Base-by-base conservation (phyloP, 176 grass and related monocot species). In the Musa itinerans region DNA sequence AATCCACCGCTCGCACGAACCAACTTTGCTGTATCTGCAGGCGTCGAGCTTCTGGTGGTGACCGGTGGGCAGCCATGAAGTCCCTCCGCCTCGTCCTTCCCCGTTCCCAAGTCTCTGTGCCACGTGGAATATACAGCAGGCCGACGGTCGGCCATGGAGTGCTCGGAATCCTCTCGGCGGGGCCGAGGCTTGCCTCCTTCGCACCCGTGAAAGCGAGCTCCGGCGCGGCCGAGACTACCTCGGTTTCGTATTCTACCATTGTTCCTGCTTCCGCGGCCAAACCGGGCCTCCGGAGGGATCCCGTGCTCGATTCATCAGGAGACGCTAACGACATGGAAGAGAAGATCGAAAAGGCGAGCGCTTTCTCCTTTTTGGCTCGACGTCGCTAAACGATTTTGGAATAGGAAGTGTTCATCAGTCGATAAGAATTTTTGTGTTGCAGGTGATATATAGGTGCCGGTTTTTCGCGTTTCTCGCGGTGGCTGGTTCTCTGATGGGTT, bases 401-500 rank as follows among this genome's bases (percentile, higher is more conserved):
- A 23, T 3, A 55, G 12, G 1, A 26, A 29, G 72, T 17, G n/a
- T 16, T 29, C 48, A 2, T 74, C 50, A 15, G 24, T 54, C 27
- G 0, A 6, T 8, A 22, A 23, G 15, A 20, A 15, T 56, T 16
- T 17, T 34, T 27, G 48, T 9, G 57, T 29, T 74, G 72, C 72
- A 74, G 72, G 24, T 58, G 13, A 74, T 74, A 10, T 74, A 74
- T 29, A 55, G 25, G 52, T 74, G 72, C 52, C 72, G 72, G 11
- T 58, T 74, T 19, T 74, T 74, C 15, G 53, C 72, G 53, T 74
- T 74, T 50, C 72, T 74, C 1, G 72, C 53, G 3, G 72, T 74
- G 23, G 72, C 72, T 24, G 72, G 72, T 27, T 74, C 72, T 54
- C 53, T 74, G 53, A 57, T 74, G 72, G 72, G 72, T 27, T 74